Evolutionary conservation across 495 filamentous ascomycete genomes (phyloP).

Genomic region (Penicillium parvum): DNA sequence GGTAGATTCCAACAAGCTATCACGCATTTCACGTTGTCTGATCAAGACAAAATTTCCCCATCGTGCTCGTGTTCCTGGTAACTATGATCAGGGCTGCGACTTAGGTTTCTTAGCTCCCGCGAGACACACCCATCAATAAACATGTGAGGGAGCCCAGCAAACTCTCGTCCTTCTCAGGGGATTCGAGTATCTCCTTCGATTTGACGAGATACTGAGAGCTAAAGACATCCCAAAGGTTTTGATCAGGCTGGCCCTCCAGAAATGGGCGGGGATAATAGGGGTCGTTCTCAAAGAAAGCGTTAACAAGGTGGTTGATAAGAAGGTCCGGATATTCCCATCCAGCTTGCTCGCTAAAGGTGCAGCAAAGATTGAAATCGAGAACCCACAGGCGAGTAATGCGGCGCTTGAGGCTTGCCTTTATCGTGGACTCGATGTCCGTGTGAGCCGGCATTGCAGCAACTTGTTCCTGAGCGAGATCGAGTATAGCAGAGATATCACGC

Average conservation of each 20-base stretch:
- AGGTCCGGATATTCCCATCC: conserved; percentile 7
- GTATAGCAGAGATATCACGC: background rate
- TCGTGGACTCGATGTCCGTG: background rate
- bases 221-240: conserved; percentile 33
- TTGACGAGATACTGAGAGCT: background rate
- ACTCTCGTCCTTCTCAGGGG: too few species aligned
- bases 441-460: background rate
- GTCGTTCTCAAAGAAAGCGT: conserved; percentile 36
- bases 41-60: too few species aligned
- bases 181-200: too few species aligned
- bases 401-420: background rate
- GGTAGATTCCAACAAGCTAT: too few species aligned
- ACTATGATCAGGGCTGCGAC: too few species aligned
- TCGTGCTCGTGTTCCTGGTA: too few species aligned
- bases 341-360: conserved; percentile 21
- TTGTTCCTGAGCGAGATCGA: background rate
- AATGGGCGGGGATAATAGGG: conserved; percentile 39
- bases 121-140: too few species aligned
- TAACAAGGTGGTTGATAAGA: conserved; percentile 17
- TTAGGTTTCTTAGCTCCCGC: too few species aligned
- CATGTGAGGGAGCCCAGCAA: too few species aligned
- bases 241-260: conserved; percentile 11
- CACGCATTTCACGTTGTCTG: too few species aligned
- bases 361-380: conserved; percentile 41
- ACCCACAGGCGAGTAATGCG: conserved; percentile 24